A percentile compares a stretch with the other conserved stretches of the same genome.
Evolutionary conservation across 805 yeast genomes (phyloP).

Genomic region (Pichia exigua): DNA sequence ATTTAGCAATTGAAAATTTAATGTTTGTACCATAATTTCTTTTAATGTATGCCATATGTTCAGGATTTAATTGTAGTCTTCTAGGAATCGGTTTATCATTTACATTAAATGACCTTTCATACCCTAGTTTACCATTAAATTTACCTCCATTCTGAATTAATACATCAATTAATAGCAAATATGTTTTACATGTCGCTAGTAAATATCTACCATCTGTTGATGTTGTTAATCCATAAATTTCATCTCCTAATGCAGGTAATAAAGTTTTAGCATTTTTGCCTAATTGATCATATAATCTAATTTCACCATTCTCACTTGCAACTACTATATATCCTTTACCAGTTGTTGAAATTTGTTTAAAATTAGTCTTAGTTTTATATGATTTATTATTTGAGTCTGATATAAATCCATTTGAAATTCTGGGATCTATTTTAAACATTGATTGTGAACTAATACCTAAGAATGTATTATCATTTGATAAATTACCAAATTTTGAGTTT

Average conservation of each 20-base stretch:
- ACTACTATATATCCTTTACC: conserved; percentile 68
- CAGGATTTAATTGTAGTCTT: conserved; percentile 60
- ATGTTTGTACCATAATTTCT: conserved; percentile 42
- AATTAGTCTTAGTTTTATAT: conserved; percentile 48
- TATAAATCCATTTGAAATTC: conserved; percentile 49
- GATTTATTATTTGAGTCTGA: conserved; percentile 48
- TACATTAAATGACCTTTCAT: conserved; percentile 53
- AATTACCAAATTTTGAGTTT: conserved; percentile 62
- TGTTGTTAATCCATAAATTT: conserved; percentile 56
- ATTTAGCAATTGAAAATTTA: conserved; percentile 63
- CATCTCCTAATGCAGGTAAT: conserved; percentile 78
- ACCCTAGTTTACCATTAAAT: conserved; percentile 55
- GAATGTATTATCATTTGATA: conserved; percentile 66
- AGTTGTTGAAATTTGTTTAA: conserved; percentile 62
- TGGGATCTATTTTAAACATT: conserved; percentile 74
- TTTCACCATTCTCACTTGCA: conserved; percentile 68
- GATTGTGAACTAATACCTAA: conserved; percentile 60
- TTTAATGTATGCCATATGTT: conserved; percentile 58
- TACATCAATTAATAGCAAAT: conserved; percentile 63
- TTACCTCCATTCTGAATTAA: conserved; percentile 49
- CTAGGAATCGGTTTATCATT: conserved; percentile 63
- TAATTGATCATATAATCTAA: conserved; percentile 61
- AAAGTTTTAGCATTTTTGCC: conserved; percentile 73
- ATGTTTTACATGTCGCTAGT: conserved; percentile 69
- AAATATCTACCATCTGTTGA: conserved; percentile 79